Conservation (phyloP, 257 asterid species). For the Datura wrightii region DNA sequence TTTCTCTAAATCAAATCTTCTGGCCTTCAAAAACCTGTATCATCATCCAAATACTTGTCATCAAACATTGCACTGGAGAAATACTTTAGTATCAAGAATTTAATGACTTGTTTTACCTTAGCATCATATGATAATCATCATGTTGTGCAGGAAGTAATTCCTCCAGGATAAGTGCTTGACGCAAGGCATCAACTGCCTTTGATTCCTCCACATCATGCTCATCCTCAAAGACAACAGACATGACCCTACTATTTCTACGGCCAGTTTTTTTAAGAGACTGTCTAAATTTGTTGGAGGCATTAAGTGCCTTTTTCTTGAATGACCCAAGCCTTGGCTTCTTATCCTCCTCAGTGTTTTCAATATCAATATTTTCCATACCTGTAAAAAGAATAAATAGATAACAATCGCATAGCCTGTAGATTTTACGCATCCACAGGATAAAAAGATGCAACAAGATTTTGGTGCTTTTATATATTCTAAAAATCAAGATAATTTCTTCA, state of each 20-base stretch:
- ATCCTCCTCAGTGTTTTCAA: slow-evolving; percentile 54
- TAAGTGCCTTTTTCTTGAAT: slow-evolving; percentile 59
- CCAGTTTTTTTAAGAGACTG: slow-evolving; percentile 55
- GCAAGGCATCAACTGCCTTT: slow-evolving; percentile 81
- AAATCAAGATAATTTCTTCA: background rate
- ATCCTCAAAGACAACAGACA: slow-evolving; percentile 72
- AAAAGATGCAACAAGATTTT: background rate
- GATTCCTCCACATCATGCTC: slow-evolving; percentile 90
- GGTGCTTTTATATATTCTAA: background rate
- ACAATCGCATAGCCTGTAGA: background rate
- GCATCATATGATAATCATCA: slow-evolving; percentile 87
- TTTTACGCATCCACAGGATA: background rate
- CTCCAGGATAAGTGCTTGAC: slow-evolving; percentile 87
- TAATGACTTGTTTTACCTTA: slow-evolving; percentile 52
- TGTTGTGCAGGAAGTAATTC: slow-evolving; percentile 86
- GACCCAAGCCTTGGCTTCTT: slow-evolving; percentile 59
- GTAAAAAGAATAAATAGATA: background rate
- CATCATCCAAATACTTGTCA: slow-evolving; percentile 16
- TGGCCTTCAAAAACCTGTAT: slow-evolving; percentile 85
- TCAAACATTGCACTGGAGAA: background rate
- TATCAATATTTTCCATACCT: slow-evolving; percentile 56
- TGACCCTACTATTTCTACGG: slow-evolving; percentile 72
- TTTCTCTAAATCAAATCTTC: slow-evolving; percentile 86
- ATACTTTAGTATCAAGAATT: background rate
- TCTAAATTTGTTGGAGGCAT: slow-evolving; percentile 62